Evolutionary conservation across 352 stramenopile species (phyloP).

Genomic region (Thraustochytrium striatum): DNA sequence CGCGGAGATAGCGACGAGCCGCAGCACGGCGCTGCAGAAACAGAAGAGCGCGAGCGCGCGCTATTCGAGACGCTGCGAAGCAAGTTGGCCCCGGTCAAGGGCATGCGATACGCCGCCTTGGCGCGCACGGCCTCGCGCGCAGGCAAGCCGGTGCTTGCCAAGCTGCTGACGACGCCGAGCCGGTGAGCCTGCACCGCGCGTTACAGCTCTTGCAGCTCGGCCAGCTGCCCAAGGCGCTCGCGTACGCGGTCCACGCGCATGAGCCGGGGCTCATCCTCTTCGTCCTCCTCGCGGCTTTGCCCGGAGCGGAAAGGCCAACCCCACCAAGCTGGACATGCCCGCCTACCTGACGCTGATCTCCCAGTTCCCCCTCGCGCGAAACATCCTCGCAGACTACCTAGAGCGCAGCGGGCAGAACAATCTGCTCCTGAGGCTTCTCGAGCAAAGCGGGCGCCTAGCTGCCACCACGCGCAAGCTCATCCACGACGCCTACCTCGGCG

Average conservation of each 20-base stretch:
- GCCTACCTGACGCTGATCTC: neutral
- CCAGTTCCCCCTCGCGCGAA: conserved; percentile 4
- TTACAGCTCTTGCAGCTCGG: conserved; percentile 21
- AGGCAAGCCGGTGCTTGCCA: neutral
- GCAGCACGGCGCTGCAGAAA: too few species aligned
- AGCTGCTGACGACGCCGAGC: conserved; percentile 10
- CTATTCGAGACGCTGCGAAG: neutral
- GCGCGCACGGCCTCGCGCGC: neutral
- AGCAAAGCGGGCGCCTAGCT: too few species aligned
- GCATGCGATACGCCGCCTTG: conserved; percentile 19
- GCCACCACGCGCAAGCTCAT: too few species aligned
- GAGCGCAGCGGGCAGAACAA: neutral
- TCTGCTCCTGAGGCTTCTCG: too few species aligned
- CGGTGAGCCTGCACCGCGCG: neutral
- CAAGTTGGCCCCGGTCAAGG: conserved; percentile 19
- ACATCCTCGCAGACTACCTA: neutral
- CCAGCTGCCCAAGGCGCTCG: conserved; percentile 10
- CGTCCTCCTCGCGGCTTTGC: neutral
- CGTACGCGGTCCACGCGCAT: conserved; percentile 19
- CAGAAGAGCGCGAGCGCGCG: neutral
- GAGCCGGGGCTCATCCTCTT: conserved; percentile 12
- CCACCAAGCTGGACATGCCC: neutral
- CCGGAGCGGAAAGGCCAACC: too few species aligned
- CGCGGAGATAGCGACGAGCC: too few species aligned
- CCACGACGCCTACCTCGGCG: neutral